Evolutionary conservation across 192 early-diverging fungal genomes (phyloP), one percentile per base, ranked within the genome.

Genomic region (Funneliformis mosseae): DNA sequence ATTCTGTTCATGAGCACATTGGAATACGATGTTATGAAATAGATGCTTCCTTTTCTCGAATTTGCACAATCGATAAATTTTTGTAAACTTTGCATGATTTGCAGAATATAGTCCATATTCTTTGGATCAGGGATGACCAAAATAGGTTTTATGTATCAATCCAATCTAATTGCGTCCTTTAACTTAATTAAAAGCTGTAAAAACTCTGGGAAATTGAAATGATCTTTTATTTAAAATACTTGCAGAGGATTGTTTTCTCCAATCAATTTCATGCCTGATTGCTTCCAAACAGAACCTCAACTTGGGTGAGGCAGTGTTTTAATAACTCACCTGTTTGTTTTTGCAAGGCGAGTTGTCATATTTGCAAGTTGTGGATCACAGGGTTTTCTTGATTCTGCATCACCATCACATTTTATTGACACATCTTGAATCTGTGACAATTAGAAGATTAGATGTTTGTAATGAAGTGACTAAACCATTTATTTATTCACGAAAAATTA

Each of bases 361-460:
- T 16, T 23, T 70, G 4, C 78, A 79, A 12, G 18, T 42, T 69
- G n/a, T 1, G 78, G 67, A 25, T 71, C 68, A 12, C 78, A 79
- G 4, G 67, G 5, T 50, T 27, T 33, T 3, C 11, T 21, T 25
- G 14, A 18, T 12, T 71, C 68, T 0, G 78, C 78, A 33, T 79
- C 60, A 0, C 78, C 78, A 43, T 79, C 78, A 6, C 78, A 79
- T 12, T 61, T 69, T 28, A 79, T 71, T 23, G n/a, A n/a, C n/a
- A n/a, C n/a, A n/a, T n/a, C n/a, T n/a, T n/a, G n/a, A n/a, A n/a
- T n/a, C n/a, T n/a, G n/a, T n/a, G n/a, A n/a, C n/a, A n/a, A n/a
- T n/a, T n/a, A n/a, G n/a, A n/a, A n/a, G n/a, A n/a, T n/a, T n/a
- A n/a, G n/a, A n/a, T n/a, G n/a, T n/a, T n/a, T n/a, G n/a, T n/a